Conservation (phyloP, 345 rosid species). For the Bretschneidera sinensis region DNA sequence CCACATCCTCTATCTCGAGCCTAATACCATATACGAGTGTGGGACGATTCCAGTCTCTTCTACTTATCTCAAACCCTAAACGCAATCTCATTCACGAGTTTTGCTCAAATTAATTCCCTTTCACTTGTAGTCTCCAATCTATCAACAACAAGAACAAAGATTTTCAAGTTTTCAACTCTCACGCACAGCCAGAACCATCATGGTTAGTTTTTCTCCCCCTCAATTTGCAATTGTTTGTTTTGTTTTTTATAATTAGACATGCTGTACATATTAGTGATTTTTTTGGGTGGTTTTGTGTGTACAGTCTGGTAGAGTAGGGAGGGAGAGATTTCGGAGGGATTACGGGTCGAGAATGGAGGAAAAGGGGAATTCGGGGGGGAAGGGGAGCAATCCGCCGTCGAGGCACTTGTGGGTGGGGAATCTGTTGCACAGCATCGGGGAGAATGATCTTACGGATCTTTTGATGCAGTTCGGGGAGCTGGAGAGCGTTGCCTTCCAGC, state of each 20-base stretch:
- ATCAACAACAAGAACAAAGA: too few relatives aligned
- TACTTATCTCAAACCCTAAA: too few relatives aligned
- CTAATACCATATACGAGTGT: too few relatives aligned
- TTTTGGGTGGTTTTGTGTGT: conserved; percentile 12
- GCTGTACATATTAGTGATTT: conserved; percentile 6
- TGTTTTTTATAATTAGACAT: neutral
- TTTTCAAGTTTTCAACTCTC: neutral
- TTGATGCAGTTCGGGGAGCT: conserved; percentile 68
- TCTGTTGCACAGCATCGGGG: conserved; percentile 55
- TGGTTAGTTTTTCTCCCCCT: conserved; percentile 15
- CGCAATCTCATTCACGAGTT: neutral
- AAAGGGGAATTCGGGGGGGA: conserved; percentile 20
- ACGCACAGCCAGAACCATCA: neutral
- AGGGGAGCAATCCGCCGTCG: conserved; percentile 60
- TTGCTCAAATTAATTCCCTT: neutral
- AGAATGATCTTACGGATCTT: conserved; percentile 44
- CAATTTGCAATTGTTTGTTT: conserved; percentile 2
- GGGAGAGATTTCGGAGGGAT: conserved; percentile 44
- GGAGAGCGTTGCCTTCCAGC: conserved; percentile 78
- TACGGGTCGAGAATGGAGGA: conserved; percentile 12
- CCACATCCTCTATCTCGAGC: too few relatives aligned
- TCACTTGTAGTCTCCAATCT: too few relatives aligned
- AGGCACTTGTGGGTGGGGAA: conserved; percentile 96
- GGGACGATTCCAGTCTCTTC: too few relatives aligned
- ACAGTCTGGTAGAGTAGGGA: conserved; percentile 38